Evolutionary conservation across 2,329 filamentous ascomycete genomes (phyloP).

Genomic region (Dendryphion nanum): DNA sequence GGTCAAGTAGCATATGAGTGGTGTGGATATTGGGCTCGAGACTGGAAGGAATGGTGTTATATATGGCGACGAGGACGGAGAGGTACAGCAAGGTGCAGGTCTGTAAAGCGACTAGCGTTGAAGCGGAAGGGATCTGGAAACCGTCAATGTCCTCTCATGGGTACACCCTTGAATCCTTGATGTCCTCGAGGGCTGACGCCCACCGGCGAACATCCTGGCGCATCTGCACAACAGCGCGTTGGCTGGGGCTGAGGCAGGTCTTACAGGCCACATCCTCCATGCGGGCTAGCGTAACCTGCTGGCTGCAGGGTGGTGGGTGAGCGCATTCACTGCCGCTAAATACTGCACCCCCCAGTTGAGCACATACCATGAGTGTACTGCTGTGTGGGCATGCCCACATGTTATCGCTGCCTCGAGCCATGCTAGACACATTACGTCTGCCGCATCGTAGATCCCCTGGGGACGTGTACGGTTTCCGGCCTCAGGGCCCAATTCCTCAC

Average conservation of each 20-base stretch:
- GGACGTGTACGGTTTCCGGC: not conserved
- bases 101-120: conserved; percentile 12
- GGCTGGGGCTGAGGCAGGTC: conserved; percentile 33
- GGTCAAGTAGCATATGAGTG: conserved; percentile 5
- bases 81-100: conserved; percentile 14
- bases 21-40: conserved; percentile 11
- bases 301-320: conserved; percentile 20
- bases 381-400: conserved; percentile 4
- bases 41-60: conserved; percentile 25
- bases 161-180: not conserved
- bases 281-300: conserved; percentile 18
- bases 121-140: conserved; percentile 21
- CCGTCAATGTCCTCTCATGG: conserved; percentile 1
- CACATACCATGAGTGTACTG: not conserved
- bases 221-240: conserved; percentile 25
- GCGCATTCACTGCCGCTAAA: conserved; percentile 14
- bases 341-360: conserved; percentile 2
- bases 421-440: not conserved
- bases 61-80: conserved; percentile 23
- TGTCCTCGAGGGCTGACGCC: conserved; percentile 29
- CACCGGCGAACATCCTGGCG: conserved; percentile 19
- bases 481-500: not conserved
- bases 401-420: conserved; percentile 7
- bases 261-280: conserved; percentile 27
- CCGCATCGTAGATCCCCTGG: not conserved